These are phyloP conservation scores for Parachaetomium inaequale DNA, from an alignment of 495 filamentous ascomycete genomes.

Conservation along the genomic window DNA sequence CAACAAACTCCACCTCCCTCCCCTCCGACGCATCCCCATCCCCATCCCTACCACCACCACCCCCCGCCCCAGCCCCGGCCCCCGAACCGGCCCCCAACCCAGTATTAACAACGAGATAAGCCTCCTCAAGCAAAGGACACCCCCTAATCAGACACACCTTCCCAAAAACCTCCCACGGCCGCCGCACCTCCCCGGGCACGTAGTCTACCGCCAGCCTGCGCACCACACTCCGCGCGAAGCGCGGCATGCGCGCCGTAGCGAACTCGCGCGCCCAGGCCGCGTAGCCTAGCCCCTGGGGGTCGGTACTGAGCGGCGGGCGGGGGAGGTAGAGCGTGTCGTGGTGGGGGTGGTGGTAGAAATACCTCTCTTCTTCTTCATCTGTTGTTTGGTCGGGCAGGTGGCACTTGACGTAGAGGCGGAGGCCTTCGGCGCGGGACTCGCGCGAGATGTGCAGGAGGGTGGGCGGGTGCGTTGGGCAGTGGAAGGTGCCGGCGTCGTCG, in stretches of 20 bases:
- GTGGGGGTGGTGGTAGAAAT: conserved; percentile 45
- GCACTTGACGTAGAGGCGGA: conserved; percentile 35
- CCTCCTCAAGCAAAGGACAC: conserved; percentile 41
- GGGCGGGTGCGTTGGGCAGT: conserved; percentile 39
- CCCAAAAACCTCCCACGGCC: conserved; percentile 53
- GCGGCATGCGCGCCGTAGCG: conserved; percentile 22
- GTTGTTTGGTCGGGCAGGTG: not conserved
- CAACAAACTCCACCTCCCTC: conserved; percentile 35
- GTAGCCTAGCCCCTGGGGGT: conserved; percentile 40
- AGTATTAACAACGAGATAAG: conserved; percentile 40
- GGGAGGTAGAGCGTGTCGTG: conserved; percentile 50
- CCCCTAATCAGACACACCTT: conserved; percentile 46
- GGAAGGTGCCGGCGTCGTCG: no score
- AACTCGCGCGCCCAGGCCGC: conserved; percentile 45
- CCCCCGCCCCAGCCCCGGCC: not conserved
- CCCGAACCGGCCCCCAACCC: not conserved
- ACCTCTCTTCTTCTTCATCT: conserved; percentile 7
- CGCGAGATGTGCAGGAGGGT: conserved; percentile 39
- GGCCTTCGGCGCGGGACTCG: conserved; percentile 45
- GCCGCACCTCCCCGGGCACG: conserved; percentile 42
- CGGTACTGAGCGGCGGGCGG: conserved; percentile 16
- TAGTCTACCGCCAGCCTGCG: conserved; percentile 47
- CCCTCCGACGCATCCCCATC: conserved; percentile 1
- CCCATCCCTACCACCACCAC: not conserved
- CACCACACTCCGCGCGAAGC: conserved; percentile 20